Evolutionary conservation across 2,329 filamentous ascomycete genomes (phyloP).

Genomic region (Xylaria sp.): DNA sequence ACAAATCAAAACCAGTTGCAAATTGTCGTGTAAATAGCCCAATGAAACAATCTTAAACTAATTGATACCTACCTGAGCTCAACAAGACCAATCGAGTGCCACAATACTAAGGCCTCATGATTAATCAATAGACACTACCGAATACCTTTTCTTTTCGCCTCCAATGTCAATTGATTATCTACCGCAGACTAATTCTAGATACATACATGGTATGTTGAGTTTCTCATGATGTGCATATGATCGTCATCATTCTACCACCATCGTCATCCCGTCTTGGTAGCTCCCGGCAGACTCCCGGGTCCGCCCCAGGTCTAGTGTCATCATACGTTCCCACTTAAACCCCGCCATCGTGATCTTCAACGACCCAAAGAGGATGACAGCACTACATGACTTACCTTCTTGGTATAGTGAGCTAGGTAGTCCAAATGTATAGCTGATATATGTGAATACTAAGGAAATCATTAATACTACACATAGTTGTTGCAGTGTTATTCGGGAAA

Average conservation of each 20-base stretch:
- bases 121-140: background rate
- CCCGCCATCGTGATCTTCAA: constrained; percentile 25
- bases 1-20: no score
- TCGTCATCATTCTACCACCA: constrained; percentile 19
- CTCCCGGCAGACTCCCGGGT: no score
- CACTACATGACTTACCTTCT: background rate
- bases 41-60: no score
- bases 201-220: no score
- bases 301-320: background rate
- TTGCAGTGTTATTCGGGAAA: background rate
- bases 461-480: background rate
- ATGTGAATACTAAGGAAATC: background rate
- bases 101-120: no score
- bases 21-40: background rate
- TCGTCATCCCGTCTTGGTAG: constrained; percentile 27
- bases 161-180: background rate
- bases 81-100: background rate
- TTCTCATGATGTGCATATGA: constrained; percentile 10
- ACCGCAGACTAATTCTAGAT: no score
- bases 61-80: background rate
- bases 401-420: background rate
- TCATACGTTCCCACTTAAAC: constrained; percentile 21
- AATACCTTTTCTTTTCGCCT: background rate
- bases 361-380: background rate
- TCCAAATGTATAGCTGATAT: background rate